A percentile compares a stretch with the other conserved stretches of the same genome.
These are phyloP conservation scores for Juncus effusus DNA, from an alignment of 176 grass and related monocot species.

Conservation along the genomic window DNA sequence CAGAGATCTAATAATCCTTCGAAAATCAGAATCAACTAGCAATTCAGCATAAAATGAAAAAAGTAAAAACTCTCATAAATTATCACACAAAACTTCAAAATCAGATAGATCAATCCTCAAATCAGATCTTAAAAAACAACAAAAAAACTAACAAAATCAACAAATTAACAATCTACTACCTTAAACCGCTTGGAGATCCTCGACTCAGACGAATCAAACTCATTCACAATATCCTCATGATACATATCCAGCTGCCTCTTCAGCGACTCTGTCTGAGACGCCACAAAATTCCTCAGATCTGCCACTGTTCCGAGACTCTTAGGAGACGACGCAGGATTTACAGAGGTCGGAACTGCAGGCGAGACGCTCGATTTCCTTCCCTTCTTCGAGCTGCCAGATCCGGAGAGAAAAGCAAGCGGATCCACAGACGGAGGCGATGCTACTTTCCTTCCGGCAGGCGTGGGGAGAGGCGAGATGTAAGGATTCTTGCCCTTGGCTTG, in stretches of 20 bases:
- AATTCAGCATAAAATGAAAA: not conserved
- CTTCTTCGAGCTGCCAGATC: slow-evolving; percentile 7
- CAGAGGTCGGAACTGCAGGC: slow-evolving; percentile 6
- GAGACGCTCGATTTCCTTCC: not conserved
- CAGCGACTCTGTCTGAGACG: slow-evolving; percentile 37
- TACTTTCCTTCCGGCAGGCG: slow-evolving; percentile 1
- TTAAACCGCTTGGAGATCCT: slow-evolving; percentile 47
- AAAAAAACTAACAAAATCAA: not conserved
- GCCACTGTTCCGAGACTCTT: slow-evolving; percentile 18
- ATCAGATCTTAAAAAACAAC: not conserved
- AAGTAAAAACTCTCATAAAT: not conserved
- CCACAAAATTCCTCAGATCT: slow-evolving; percentile 32
- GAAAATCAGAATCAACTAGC: not conserved
- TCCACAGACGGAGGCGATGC: slow-evolving; percentile 13
- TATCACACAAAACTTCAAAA: not conserved
- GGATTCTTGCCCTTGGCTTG: slow-evolving; percentile 1
- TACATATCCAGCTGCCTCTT: slow-evolving; percentile 35
- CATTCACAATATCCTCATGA: slow-evolving; percentile 30
- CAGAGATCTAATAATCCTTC: not conserved
- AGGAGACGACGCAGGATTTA: not conserved
- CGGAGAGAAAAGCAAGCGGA: slow-evolving; percentile 21
- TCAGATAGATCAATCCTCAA: not conserved
- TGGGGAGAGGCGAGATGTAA: slow-evolving; percentile 16
- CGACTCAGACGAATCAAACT: slow-evolving; percentile 28
- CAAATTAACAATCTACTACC: slow-evolving; percentile 9